phyloP scores from a whole-genome alignment of 805 yeast genomes.

The Yamadazyma ubonensis region DNA sequence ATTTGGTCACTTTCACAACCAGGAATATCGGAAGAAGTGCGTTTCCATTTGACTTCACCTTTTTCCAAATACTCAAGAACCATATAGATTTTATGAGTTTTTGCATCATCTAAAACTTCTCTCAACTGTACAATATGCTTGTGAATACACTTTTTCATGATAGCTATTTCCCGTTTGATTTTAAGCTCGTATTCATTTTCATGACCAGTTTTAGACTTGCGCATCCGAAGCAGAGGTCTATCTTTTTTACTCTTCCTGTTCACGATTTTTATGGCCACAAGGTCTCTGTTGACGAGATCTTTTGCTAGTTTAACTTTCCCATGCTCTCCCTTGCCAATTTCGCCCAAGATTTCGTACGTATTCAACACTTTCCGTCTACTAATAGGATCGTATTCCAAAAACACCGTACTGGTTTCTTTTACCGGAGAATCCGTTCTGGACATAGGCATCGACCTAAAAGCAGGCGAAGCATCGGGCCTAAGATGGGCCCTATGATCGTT shows the following conservation, averaged over 20 bases:
- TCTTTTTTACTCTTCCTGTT: slow-evolving; percentile 56
- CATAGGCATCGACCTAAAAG: slow-evolving; percentile 9
- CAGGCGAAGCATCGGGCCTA: slow-evolving; percentile 4
- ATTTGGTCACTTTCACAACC: slow-evolving; percentile 43
- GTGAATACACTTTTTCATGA: slow-evolving; percentile 48
- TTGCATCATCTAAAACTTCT: slow-evolving; percentile 80
- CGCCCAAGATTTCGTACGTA: slow-evolving; percentile 83
- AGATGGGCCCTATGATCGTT: slow-evolving; percentile 3
- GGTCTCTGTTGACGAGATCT: slow-evolving; percentile 58
- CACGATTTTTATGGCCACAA: slow-evolving; percentile 92
- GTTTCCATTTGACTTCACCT: slow-evolving; percentile 87
- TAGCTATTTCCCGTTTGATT: slow-evolving; percentile 42
- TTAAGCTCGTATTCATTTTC: slow-evolving; percentile 34
- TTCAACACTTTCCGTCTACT: slow-evolving; percentile 78
- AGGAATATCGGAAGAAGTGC: slow-evolving; percentile 14
- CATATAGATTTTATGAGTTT: slow-evolving; percentile 80
- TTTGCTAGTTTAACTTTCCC: slow-evolving; percentile 95
- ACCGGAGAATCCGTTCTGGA: slow-evolving; percentile 40
- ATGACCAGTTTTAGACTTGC: slow-evolving; percentile 18
- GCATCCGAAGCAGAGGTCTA: slow-evolving; percentile 28
- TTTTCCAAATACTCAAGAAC: slow-evolving; percentile 86
- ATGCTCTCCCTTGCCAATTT: slow-evolving; percentile 95
- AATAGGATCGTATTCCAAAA: slow-evolving; percentile 85
- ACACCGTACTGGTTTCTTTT: slow-evolving; percentile 79
- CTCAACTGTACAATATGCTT: slow-evolving; percentile 40